A percentile compares a stretch with the other conserved stretches of the same genome.
Conservation (phyloP, 495 filamentous ascomycete species). For the Diplogelasinospora grovesii region DNA sequence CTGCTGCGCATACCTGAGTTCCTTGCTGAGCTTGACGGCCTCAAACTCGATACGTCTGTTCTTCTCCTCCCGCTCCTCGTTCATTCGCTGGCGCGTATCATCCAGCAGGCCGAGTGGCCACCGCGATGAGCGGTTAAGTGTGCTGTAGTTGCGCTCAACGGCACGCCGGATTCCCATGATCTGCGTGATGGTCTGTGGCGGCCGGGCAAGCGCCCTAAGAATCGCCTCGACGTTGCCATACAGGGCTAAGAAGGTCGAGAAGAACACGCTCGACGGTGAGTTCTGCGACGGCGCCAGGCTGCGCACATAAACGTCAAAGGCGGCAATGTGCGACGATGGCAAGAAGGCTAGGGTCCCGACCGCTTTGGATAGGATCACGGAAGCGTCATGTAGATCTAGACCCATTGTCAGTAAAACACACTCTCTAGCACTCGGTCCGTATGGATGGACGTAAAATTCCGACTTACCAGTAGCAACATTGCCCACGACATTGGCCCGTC, state of each 20-base stretch:
- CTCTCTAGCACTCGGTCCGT: neutral
- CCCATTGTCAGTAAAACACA: constrained; percentile 3
- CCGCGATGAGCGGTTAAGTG: constrained; percentile 62
- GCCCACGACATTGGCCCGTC: constrained; percentile 56
- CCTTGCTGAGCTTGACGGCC: constrained; percentile 58
- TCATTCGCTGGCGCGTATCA: constrained; percentile 74
- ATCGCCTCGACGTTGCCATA: constrained; percentile 75
- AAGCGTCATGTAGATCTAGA: constrained; percentile 65
- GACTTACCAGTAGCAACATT: constrained; percentile 48
- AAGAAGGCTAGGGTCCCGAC: constrained; percentile 60
- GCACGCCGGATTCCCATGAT: constrained; percentile 59
- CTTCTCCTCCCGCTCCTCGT: constrained; percentile 72
- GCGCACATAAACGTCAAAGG: constrained; percentile 64
- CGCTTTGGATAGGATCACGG: constrained; percentile 49
- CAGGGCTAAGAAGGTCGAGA: constrained; percentile 66
- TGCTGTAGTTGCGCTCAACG: constrained; percentile 67
- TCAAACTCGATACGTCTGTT: constrained; percentile 59
- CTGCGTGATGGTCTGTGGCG: constrained; percentile 64
- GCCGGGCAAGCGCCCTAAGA: constrained; percentile 72
- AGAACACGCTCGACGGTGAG: constrained; percentile 67
- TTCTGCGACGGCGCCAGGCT: constrained; percentile 61
- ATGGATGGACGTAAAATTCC: too few relatives aligned
- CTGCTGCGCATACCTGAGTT: constrained; percentile 86
- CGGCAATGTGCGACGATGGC: constrained; percentile 57
- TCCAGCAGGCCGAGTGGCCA: constrained; percentile 84